Conservation (phyloP, 345 rosid species). For the Brassica incana region DNA sequence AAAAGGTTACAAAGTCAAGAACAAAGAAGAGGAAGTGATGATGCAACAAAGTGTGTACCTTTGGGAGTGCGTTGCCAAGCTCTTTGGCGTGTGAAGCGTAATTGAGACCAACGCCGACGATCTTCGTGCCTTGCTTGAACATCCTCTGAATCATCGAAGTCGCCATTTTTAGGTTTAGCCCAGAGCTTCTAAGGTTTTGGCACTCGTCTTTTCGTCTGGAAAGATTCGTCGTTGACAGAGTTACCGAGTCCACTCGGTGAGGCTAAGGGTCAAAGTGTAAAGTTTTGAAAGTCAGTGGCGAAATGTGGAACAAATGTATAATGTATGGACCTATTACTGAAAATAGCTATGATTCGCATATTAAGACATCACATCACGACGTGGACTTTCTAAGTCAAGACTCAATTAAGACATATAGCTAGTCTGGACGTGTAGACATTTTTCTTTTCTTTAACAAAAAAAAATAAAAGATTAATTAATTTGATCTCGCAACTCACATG, state of each 20-base stretch:
- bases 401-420: neutral
- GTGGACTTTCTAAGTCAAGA: neutral
- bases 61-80: conserved; percentile 89
- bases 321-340: neutral
- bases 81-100: conserved; percentile 96
- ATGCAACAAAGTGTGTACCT: conserved; percentile 40
- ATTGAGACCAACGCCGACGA: conserved; percentile 95
- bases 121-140: conserved; percentile 73
- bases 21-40: neutral
- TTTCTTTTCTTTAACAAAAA: too few relatives aligned
- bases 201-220: conserved; percentile 13
- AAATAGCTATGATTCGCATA: neutral
- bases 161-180: conserved; percentile 35
- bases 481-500: neutral
- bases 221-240: conserved; percentile 21
- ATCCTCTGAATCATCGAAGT: conserved; percentile 53
- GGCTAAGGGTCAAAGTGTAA: neutral
- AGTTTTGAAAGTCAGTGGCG: neutral
- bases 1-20: neutral
- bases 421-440: too few relatives aligned
- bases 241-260: conserved; percentile 19
- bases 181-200: neutral
- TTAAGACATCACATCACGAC: neutral
- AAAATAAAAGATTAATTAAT: neutral
- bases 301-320: neutral